Evolutionary conservation across 169 alveolate genomes (phyloP).

Genomic region (Plasmodium sp.): DNA sequence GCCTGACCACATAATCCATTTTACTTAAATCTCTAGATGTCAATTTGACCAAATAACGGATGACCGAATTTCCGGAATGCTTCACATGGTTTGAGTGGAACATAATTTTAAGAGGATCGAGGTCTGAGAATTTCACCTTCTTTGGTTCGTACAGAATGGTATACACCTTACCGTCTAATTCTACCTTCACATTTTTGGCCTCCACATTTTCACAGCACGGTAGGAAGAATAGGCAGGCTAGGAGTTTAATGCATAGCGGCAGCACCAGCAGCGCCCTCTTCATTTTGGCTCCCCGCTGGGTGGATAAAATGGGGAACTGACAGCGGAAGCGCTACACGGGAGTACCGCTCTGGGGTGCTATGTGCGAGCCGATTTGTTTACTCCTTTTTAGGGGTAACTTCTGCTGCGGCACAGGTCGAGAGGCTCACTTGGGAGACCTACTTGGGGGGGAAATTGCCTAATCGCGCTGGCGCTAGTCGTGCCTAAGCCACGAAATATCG

Average conservation of each 20-base stretch:
- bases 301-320: not conserved
- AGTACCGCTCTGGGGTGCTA: not conserved
- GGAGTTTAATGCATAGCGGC: not conserved
- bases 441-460: not conserved
- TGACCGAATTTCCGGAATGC: slow-evolving; percentile 23
- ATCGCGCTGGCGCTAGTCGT: not conserved
- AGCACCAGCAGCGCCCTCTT: not conserved
- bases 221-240: not conserved
- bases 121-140: slow-evolving; percentile 23
- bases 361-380: not conserved
- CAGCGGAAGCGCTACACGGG: not conserved
- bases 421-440: not conserved
- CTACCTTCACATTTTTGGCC: slow-evolving; percentile 9
- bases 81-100: slow-evolving; percentile 41
- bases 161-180: slow-evolving; percentile 6
- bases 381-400: not conserved
- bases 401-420: not conserved
- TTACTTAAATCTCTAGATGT: not conserved
- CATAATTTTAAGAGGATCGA: slow-evolving; percentile 21
- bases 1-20: not conserved
- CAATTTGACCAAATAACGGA: not conserved
- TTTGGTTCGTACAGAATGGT: slow-evolving; percentile 17
- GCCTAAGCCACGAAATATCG: not conserved
- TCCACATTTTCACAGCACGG: not conserved
- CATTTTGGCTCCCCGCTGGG: not conserved